Percentiles rank a stretch among this genome's conserved stretches.
Conservation (phyloP, 1,284 basidiomycete species). For the Ustilago sp. region DNA sequence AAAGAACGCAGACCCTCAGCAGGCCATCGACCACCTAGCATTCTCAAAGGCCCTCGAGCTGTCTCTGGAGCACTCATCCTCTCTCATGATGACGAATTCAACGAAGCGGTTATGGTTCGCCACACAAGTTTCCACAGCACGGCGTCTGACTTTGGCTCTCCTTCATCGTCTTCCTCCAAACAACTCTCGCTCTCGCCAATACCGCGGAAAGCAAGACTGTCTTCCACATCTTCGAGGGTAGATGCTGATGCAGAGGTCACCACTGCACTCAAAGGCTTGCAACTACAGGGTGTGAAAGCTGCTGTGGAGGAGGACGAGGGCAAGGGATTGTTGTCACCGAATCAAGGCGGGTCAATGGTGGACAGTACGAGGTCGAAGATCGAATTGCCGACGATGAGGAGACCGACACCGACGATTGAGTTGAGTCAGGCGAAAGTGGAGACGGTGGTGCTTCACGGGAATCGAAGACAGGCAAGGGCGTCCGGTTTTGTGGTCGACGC, state of each 20-base stretch:
- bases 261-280: neutral
- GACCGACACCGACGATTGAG: conserved; percentile 40
- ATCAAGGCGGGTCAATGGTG: conserved; percentile 1
- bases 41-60: conserved; percentile 31
- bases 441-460: conserved; percentile 46
- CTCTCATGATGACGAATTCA: conserved; percentile 19
- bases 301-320: neutral
- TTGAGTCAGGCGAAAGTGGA: conserved; percentile 38
- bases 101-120: conserved; percentile 9
- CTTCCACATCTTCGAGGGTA: neutral
- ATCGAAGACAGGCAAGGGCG: conserved; percentile 36
- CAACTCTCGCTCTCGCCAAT: conserved; percentile 29
- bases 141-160: conserved; percentile 28
- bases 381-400: conserved; percentile 21
- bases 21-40: conserved; percentile 16
- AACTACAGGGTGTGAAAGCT: conserved; percentile 11
- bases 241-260: neutral
- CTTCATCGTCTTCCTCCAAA: conserved; percentile 20
- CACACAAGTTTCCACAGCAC: conserved; percentile 25
- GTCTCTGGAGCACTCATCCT: conserved; percentile 28
- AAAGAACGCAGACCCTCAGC: conserved; percentile 17
- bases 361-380: conserved; percentile 17
- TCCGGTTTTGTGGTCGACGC: conserved; percentile 6
- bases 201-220: neutral
- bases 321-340: conserved; percentile 10